These are phyloP conservation scores for Selenicereus undatus DNA, from an alignment of 148 eudicot species.

Conservation along the genomic window DNA sequence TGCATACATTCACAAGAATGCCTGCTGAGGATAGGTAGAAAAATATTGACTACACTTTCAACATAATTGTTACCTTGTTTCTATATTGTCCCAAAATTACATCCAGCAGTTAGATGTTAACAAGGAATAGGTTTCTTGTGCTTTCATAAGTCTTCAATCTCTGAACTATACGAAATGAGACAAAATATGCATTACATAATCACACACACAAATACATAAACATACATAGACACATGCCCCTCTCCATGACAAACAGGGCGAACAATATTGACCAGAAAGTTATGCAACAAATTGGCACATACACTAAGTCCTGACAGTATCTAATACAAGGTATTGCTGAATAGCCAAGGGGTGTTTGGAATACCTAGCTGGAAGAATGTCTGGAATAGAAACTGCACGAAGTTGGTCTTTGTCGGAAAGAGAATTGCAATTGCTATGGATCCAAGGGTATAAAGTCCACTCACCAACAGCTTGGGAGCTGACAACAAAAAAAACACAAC, in stretches of 20 bases:
- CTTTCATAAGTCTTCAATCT: not conserved
- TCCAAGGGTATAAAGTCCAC: conserved; percentile 97
- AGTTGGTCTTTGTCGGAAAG: conserved; percentile 86
- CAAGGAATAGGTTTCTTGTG: not conserved
- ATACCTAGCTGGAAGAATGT: conserved; percentile 94
- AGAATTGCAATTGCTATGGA: conserved; percentile 94
- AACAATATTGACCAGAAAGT: not conserved
- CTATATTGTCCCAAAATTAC: no score
- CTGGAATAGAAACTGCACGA: conserved; percentile 83
- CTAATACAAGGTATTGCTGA: not conserved
- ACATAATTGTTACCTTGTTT: not conserved
- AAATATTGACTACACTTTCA: not conserved
- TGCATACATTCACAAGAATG: not conserved
- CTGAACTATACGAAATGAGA: no score
- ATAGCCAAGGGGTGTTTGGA: not conserved
- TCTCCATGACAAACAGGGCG: not conserved
- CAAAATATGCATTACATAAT: no score
- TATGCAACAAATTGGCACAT: not conserved
- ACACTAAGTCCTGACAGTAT: not conserved
- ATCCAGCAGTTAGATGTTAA: not conserved
- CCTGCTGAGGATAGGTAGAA: not conserved
- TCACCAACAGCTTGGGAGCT: conserved; percentile 65
- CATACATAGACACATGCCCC: not conserved
- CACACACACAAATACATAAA: no score
- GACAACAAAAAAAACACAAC: conserved; percentile 16